These are phyloP conservation scores for Talaromyces sp. DNA, from an alignment of 2,329 filamentous ascomycete species.

Conservation along the genomic window DNA sequence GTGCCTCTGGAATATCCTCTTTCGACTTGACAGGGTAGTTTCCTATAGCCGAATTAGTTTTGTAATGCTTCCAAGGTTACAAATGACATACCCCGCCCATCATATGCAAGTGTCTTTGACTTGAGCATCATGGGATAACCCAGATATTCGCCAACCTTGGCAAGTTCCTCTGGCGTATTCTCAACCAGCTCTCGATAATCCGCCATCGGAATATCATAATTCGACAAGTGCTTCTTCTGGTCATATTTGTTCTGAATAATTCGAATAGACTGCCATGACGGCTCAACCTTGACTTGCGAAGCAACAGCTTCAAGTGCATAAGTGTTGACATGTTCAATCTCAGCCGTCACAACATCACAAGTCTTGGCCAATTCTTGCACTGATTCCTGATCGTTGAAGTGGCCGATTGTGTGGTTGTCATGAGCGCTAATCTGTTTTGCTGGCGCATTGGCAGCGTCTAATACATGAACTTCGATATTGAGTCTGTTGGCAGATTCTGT, in stretches of 20 bases:
- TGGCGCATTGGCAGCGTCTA: conserved; percentile 74
- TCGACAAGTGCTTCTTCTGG: conserved; percentile 77
- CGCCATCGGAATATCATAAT: conserved; percentile 69
- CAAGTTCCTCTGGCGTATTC: conserved; percentile 61
- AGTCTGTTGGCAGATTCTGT: conserved; percentile 80
- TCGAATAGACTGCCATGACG: conserved; percentile 80
- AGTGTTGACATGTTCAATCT: conserved; percentile 96
- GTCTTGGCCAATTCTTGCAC: conserved; percentile 74
- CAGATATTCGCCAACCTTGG: conserved; percentile 61
- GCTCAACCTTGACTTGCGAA: conserved; percentile 67
- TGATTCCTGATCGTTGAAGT: conserved; percentile 78
- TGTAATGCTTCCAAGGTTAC: background rate
- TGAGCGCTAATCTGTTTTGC: conserved; percentile 83
- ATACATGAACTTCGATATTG: conserved; percentile 73
- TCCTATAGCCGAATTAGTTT: conserved; percentile 40
- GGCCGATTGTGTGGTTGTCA: conserved; percentile 73
- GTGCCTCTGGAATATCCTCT: conserved; percentile 63
- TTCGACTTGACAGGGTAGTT: conserved; percentile 65
- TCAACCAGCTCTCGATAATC: conserved; percentile 65
- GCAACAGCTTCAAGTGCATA: conserved; percentile 79
- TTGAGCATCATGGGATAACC: conserved; percentile 93
- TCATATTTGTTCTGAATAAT: conserved; percentile 91
- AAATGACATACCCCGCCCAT: conserved; percentile 70
- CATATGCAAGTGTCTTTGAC: conserved; percentile 84
- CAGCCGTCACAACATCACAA: conserved; percentile 82